These are phyloP conservation scores for Mycena floridula DNA, from an alignment of 768 basidiomycete genomes.

Conservation along the genomic window DNA sequence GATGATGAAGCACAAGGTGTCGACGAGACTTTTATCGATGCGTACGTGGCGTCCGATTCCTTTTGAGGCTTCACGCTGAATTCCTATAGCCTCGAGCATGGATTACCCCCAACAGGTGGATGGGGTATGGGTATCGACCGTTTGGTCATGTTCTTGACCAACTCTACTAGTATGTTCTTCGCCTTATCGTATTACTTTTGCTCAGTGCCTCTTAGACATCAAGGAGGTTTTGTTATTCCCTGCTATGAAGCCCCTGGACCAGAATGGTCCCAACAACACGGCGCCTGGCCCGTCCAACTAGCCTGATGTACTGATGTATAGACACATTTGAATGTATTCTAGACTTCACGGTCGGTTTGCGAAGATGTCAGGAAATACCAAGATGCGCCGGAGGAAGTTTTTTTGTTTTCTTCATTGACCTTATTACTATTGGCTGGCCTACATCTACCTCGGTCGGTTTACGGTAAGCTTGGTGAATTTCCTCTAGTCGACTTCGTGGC, in stretches of 20 bases:
- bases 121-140: constrained; percentile 97
- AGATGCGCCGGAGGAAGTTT: too few species aligned
- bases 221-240: constrained; percentile 97
- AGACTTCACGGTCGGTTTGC: too few species aligned
- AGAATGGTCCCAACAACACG: too few species aligned
- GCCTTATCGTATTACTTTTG: not conserved
- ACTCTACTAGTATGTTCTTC: constrained; percentile 77
- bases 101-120: constrained; percentile 94
- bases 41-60: constrained; percentile 56
- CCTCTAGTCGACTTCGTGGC: too few species aligned
- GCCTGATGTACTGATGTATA: too few species aligned
- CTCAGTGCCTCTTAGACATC: constrained; percentile 53
- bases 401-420: too few species aligned
- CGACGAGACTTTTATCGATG: constrained; percentile 93
- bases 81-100: constrained; percentile 98
- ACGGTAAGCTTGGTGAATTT: too few species aligned
- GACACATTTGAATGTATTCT: too few species aligned
- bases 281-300: too few species aligned
- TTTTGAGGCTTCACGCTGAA: constrained; percentile 29
- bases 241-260: constrained; percentile 90
- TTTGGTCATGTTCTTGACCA: constrained; percentile 96
- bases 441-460: too few species aligned
- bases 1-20: constrained; percentile 98
- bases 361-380: too few species aligned
- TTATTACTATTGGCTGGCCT: too few species aligned